Percentiles rank a stretch among this genome's conserved stretches.
Evolutionary conservation across 176 grass and related monocot genomes (phyloP).

Genomic region (Bonia amplexicaulis): DNA sequence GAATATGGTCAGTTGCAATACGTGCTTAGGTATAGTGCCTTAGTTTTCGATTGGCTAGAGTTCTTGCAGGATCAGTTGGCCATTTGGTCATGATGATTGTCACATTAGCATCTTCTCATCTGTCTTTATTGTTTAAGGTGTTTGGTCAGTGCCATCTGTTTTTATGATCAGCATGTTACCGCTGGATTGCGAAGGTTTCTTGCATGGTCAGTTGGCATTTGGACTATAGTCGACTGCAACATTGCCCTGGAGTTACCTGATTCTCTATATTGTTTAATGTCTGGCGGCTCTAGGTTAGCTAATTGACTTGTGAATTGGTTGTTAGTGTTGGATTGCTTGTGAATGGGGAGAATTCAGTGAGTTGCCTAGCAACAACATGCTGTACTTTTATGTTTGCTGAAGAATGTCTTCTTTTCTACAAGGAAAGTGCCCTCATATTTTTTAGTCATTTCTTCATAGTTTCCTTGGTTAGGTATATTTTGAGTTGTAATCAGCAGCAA

Average conservation of each 20-base stretch:
- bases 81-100: not conserved
- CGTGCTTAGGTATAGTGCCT: not conserved
- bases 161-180: not conserved
- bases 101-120: not conserved
- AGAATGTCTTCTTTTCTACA: not conserved
- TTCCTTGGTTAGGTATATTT: not conserved
- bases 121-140: constrained; percentile 17
- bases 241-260: not conserved
- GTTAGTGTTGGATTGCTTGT: constrained; percentile 5
- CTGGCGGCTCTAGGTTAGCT: not conserved
- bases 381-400: constrained; percentile 1
- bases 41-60: not conserved
- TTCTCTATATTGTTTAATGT: not conserved
- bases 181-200: not conserved
- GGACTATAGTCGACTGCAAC: not conserved
- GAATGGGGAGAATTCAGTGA: not conserved
- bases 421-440: not conserved
- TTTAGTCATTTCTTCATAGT: not conserved
- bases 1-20: not conserved
- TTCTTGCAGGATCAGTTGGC: not conserved
- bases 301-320: constrained; percentile 3
- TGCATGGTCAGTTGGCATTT: not conserved
- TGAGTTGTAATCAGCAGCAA: not conserved
- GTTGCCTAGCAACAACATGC: not conserved
- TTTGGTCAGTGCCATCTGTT: constrained; percentile 7